Percentiles rank a stretch among this genome's conserved stretches.
These are phyloP conservation scores for Saitoella complicata DNA, from an alignment of 805 yeast species.

Conservation along the genomic window DNA sequence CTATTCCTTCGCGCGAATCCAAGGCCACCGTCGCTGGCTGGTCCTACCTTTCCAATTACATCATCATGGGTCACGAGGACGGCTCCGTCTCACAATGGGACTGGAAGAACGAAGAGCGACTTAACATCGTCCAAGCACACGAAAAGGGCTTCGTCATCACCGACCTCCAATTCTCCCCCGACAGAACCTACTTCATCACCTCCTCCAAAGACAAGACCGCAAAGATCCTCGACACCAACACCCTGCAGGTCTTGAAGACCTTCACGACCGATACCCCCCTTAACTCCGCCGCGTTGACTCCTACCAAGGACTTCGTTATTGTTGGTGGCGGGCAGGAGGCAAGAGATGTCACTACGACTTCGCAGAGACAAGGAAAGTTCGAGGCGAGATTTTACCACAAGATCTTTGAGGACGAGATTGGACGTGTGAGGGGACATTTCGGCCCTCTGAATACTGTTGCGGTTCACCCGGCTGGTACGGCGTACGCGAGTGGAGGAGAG, in stretches of 20 bases:
- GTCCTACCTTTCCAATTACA: constrained; percentile 42
- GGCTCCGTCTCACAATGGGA: constrained; percentile 74
- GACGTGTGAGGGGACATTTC: constrained; percentile 95
- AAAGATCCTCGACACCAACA: constrained; percentile 58
- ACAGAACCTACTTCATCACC: constrained; percentile 77
- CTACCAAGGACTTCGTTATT: constrained; percentile 77
- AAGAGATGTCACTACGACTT: constrained; percentile 93
- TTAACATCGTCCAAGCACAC: constrained; percentile 48
- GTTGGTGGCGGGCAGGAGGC: constrained; percentile 99
- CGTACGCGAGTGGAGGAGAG: constrained; percentile 95
- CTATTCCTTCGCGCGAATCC: constrained; percentile 22
- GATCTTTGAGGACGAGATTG: constrained; percentile 87
- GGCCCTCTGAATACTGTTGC: constrained; percentile 95
- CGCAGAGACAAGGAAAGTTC: constrained; percentile 84
- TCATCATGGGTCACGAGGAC: constrained; percentile 77
- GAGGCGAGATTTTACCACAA: constrained; percentile 94
- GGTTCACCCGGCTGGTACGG: constrained; percentile 83
- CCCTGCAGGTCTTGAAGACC: constrained; percentile 52
- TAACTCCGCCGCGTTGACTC: constrained; percentile 89
- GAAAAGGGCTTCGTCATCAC: constrained; percentile 47
- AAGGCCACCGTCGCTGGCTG: constrained; percentile 76
- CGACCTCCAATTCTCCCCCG: constrained; percentile 80
- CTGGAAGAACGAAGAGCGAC: constrained; percentile 53
- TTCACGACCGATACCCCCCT: constrained; percentile 82
- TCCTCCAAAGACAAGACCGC: constrained; percentile 86